Evolutionary conservation across 2,329 filamentous ascomycete species (phyloP).

Genomic region (Phyllosticta citrichinensis): DNA sequence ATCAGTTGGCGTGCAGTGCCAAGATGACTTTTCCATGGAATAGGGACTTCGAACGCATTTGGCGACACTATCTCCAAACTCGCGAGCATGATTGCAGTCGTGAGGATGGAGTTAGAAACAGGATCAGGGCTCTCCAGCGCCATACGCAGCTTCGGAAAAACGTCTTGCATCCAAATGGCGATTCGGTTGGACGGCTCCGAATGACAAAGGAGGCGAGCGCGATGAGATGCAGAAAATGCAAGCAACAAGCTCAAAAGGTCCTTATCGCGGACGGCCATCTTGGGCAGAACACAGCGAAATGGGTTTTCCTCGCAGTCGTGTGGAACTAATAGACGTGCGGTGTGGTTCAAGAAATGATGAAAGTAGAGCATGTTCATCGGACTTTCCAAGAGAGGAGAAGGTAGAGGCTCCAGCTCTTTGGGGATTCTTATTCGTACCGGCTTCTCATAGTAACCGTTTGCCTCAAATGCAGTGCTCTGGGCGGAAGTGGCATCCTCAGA

Average conservation of each 20-base stretch:
- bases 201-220: conserved; percentile 63
- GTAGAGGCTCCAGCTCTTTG: conserved; percentile 46
- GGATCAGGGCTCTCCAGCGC: conserved; percentile 54
- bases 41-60: conserved; percentile 67
- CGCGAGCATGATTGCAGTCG: conserved; percentile 75
- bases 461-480: conserved; percentile 45
- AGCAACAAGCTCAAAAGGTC: conserved; percentile 68
- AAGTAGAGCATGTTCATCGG: conserved; percentile 73
- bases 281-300: conserved; percentile 51
- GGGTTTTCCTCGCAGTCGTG: conserved; percentile 53
- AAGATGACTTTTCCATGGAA: conserved; percentile 73
- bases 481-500: conserved; percentile 26
- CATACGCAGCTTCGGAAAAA: conserved; percentile 61
- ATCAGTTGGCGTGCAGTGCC: conserved; percentile 68
- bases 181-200: conserved; percentile 68
- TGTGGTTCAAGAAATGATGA: conserved; percentile 70
- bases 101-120: conserved; percentile 63
- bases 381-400: conserved; percentile 52
- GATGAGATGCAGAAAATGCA: conserved; percentile 76
- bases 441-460: conserved; percentile 58
- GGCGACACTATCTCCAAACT: conserved; percentile 78
- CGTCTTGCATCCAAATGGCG: conserved; percentile 67
- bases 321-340: conserved; percentile 55
- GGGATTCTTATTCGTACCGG: conserved; percentile 57
- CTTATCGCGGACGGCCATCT: conserved; percentile 58